Percentiles rank a stretch among this genome's conserved stretches.
These are phyloP conservation scores for Ascochyta koolunga DNA, from an alignment of 2,329 filamentous ascomycete genomes.

Conservation along the genomic window DNA sequence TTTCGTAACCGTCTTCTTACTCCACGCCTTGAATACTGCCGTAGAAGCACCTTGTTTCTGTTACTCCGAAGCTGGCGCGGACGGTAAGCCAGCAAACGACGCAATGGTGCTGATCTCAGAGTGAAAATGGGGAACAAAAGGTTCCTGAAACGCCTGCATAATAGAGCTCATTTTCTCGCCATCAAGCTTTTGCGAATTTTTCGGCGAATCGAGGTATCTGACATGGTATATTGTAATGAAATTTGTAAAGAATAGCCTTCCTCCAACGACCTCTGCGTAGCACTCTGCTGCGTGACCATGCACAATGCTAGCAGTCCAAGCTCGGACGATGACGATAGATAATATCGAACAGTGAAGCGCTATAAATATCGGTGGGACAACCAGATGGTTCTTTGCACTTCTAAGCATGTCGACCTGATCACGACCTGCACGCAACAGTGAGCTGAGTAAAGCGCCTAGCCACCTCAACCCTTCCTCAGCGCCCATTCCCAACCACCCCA, in stretches of 20 bases:
- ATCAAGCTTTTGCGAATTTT: conserved; percentile 30
- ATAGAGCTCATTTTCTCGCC: conserved; percentile 30
- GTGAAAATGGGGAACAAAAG: conserved; percentile 43
- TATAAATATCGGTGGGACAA: too few relatives aligned
- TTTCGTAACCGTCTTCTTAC: conserved; percentile 68
- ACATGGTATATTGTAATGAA: conserved; percentile 16
- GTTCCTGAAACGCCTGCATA: conserved; percentile 36
- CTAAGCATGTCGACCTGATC: not conserved
- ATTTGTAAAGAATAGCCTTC: not conserved
- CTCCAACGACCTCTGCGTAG: not conserved
- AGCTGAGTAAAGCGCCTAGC: not conserved
- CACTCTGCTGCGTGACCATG: not conserved
- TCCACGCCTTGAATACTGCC: conserved; percentile 64
- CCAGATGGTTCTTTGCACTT: not conserved
- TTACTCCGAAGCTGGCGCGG: conserved; percentile 55
- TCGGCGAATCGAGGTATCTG: conserved; percentile 30
- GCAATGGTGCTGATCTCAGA: conserved; percentile 43
- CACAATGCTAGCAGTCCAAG: not conserved
- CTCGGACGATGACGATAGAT: not conserved
- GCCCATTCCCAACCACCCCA: conserved; percentile 34
- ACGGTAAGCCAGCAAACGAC: conserved; percentile 54
- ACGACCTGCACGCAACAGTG: not conserved
- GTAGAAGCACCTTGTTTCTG: conserved; percentile 54
- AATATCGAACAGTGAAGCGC: not conserved
- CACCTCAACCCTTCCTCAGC: conserved; percentile 10